Evolutionary conservation across 75 land plant species (phyloP).

Genomic region (Pseudotsuga menziesii): DNA sequence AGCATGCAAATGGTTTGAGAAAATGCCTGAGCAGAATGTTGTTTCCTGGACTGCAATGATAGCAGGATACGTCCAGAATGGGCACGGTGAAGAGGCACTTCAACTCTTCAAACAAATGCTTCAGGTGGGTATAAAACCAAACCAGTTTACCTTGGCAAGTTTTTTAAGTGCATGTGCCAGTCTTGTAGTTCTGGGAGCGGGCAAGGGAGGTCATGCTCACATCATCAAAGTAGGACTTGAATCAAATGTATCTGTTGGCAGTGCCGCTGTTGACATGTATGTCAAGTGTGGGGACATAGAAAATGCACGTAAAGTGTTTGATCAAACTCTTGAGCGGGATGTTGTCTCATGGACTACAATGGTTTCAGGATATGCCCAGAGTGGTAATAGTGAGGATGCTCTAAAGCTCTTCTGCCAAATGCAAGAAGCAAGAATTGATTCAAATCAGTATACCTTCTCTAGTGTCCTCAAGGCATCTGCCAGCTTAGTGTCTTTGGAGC

Average conservation of each 20-base stretch:
- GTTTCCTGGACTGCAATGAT: slow-evolving; percentile 71
- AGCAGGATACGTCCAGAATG: slow-evolving; percentile 48
- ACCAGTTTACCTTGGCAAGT: slow-evolving; percentile 36
- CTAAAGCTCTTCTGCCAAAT: slow-evolving; percentile 4
- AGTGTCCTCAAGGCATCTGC: not conserved
- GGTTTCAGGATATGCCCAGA: slow-evolving; percentile 14
- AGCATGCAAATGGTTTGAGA: slow-evolving; percentile 40
- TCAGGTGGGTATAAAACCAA: slow-evolving; percentile 30
- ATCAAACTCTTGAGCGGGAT: slow-evolving; percentile 10
- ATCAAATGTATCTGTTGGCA: slow-evolving; percentile 8
- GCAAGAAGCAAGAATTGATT: not conserved
- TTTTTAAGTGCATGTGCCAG: slow-evolving; percentile 44
- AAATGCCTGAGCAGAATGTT: slow-evolving; percentile 30
- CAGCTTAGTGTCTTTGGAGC: not conserved
- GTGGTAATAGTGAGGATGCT: not conserved
- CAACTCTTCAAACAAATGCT: slow-evolving; percentile 41
- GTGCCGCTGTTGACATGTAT: slow-evolving; percentile 12
- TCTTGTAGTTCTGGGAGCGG: slow-evolving; percentile 17
- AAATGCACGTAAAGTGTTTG: slow-evolving; percentile 22
- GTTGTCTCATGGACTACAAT: slow-evolving; percentile 20
- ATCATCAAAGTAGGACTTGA: slow-evolving; percentile 33
- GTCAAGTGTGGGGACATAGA: slow-evolving; percentile 20
- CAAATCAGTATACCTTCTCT: slow-evolving; percentile 4
- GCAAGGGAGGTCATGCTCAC: slow-evolving; percentile 35
- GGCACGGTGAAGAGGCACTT: slow-evolving; percentile 24